Percentiles rank a stretch among this genome's conserved stretches.
phyloP scores from a whole-genome alignment of 345 rosid genomes.

The Pistacia atlantica region DNA sequence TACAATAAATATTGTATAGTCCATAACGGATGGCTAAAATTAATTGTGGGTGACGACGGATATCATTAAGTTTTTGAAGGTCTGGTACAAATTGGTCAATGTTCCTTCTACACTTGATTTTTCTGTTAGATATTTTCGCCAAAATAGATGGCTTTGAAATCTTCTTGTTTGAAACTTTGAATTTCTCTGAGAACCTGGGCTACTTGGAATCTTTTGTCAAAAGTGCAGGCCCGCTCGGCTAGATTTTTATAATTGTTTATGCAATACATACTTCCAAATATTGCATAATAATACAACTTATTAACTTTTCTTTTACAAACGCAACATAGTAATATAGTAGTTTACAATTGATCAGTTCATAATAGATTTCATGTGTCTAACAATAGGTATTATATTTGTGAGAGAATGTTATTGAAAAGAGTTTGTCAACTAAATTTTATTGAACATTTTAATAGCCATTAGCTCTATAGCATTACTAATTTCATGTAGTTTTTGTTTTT shows the following conservation, averaged over 20 bases:
- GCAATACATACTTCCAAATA: background rate
- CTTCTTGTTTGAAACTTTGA: conserved; percentile 7
- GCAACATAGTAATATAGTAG: too few relatives aligned
- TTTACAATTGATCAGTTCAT: too few relatives aligned
- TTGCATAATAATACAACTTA: too few relatives aligned
- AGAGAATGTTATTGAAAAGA: too few relatives aligned
- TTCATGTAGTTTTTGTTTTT: background rate
- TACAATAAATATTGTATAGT: background rate
- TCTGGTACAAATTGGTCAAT: background rate
- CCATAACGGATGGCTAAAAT: conserved; percentile 13
- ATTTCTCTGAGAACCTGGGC: background rate
- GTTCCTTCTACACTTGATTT: background rate
- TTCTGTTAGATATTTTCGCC: background rate
- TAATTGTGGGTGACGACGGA: background rate
- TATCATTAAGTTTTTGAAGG: background rate
- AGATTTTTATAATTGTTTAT: conserved; percentile 23
- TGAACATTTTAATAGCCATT: background rate
- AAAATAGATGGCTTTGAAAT: conserved; percentile 16
- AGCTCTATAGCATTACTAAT: background rate
- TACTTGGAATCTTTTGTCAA: conserved; percentile 16
- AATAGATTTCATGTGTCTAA: too few relatives aligned
- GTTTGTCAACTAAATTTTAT: too few relatives aligned
- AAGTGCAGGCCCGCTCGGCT: conserved; percentile 19
- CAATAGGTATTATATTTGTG: too few relatives aligned
- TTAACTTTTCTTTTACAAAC: too few relatives aligned